Evolutionary conservation across 257 asterid genomes (phyloP).

Genomic region (Vinca minor): DNA sequence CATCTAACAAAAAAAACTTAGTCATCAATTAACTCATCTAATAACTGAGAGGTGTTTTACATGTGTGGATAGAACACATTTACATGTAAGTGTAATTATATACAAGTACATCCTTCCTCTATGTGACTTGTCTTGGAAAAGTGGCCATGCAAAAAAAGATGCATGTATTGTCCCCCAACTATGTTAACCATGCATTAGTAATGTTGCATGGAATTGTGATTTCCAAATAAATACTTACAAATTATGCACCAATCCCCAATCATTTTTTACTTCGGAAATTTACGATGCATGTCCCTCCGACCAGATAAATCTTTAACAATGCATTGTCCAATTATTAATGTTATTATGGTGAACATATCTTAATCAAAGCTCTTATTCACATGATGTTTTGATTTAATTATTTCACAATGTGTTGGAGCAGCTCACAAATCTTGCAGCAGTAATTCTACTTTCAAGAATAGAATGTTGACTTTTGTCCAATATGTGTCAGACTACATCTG

Average conservation of each 20-base stretch:
- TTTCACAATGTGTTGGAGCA: neutral
- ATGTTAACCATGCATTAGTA: too few relatives aligned
- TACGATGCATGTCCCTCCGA: conserved; percentile 11
- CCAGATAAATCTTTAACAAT: conserved; percentile 7
- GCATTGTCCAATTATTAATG: conserved; percentile 6
- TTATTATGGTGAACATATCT: neutral
- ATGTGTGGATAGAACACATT: too few relatives aligned
- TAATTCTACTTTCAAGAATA: neutral
- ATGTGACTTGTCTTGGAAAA: conserved; percentile 8
- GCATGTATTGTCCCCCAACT: conserved; percentile 12
- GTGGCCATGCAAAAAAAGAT: conserved; percentile 10
- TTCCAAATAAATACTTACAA: neutral
- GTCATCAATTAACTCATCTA: too few relatives aligned
- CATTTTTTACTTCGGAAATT: neutral
- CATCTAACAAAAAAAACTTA: too few relatives aligned
- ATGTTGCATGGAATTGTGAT: neutral
- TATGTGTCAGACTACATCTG: neutral
- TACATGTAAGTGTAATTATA: neutral
- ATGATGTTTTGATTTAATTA: neutral
- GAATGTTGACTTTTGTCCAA: conserved; percentile 1
- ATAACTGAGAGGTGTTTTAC: too few relatives aligned
- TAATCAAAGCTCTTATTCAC: neutral
- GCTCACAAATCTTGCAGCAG: neutral
- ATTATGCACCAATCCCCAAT: conserved; percentile 12
- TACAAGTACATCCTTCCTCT: neutral